Percentiles rank a stretch among this genome's conserved stretches.
These are phyloP conservation scores for Hygrocybe punicea DNA, from an alignment of 768 basidiomycete species.

Conservation along the genomic window DNA sequence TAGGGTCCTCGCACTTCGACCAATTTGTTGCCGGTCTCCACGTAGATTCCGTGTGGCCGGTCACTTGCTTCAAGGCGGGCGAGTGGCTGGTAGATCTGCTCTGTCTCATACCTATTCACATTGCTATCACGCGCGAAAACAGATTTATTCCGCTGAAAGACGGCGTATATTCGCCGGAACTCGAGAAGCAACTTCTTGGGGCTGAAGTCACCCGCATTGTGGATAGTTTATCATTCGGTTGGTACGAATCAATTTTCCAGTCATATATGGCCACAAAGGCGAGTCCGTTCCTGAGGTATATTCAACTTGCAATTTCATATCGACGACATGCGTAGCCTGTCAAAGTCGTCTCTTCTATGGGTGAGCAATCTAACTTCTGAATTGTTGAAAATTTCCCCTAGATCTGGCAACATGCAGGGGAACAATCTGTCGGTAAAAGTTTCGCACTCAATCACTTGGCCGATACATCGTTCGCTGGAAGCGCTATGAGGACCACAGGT, in stretches of 20 bases:
- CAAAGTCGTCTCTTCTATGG: slow-evolving; percentile 65
- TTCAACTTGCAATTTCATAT: neutral
- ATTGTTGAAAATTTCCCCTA: neutral
- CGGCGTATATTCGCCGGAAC: slow-evolving; percentile 25
- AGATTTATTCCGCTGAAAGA: slow-evolving; percentile 60
- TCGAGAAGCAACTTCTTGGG: slow-evolving; percentile 54
- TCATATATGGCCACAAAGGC: slow-evolving; percentile 61
- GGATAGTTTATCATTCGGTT: slow-evolving; percentile 54
- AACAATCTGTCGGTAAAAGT: slow-evolving; percentile 64
- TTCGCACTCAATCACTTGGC: slow-evolving; percentile 57
- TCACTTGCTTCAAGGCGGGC: slow-evolving; percentile 42
- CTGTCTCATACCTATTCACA: slow-evolving; percentile 62
- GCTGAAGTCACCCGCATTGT: slow-evolving; percentile 58
- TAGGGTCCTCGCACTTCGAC: slow-evolving; percentile 31
- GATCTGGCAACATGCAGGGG: slow-evolving; percentile 34
- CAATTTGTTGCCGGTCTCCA: slow-evolving; percentile 22
- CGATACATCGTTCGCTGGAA: slow-evolving; percentile 64
- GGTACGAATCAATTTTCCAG: slow-evolving; percentile 63
- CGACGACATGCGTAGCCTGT: slow-evolving; percentile 43
- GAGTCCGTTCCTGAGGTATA: neutral
- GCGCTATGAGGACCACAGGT: slow-evolving; percentile 62
- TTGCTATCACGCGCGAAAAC: slow-evolving; percentile 58
- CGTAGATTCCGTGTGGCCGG: slow-evolving; percentile 25
- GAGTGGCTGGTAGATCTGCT: slow-evolving; percentile 63
- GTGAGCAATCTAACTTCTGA: slow-evolving; percentile 19